Percentiles rank a stretch among this genome's conserved stretches.
Conservation (phyloP, 345 rosid genomes). For the Rhodamnia rubescens region DNA sequence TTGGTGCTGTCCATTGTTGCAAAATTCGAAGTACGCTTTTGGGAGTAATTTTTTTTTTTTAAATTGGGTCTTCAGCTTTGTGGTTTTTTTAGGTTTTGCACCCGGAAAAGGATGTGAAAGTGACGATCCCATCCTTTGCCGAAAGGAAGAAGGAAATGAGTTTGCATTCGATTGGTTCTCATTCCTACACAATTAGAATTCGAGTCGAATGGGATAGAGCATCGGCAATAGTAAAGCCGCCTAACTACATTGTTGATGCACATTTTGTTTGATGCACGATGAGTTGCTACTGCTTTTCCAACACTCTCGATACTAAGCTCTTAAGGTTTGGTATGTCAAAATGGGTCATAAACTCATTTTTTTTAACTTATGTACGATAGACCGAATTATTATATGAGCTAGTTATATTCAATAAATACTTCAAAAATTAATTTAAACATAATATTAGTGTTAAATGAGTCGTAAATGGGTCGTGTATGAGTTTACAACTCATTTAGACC, state of each 20-base stretch:
- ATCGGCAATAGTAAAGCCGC: background rate
- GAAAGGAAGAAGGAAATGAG: background rate
- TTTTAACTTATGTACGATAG: too few species aligned
- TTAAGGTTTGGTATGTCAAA: too few species aligned
- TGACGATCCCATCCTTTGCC: background rate
- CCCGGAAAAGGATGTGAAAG: background rate
- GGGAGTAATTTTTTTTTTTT: background rate
- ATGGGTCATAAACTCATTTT: too few species aligned
- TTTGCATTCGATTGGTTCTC: background rate
- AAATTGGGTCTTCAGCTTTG: background rate
- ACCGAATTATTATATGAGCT: too few species aligned
- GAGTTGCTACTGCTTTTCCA: background rate
- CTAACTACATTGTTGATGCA: background rate
- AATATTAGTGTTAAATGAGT: too few species aligned
- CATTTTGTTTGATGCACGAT: background rate
- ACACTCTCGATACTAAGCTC: background rate
- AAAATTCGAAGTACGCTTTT: background rate
- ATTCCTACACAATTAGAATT: background rate
- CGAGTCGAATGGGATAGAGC: background rate
- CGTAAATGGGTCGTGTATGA: too few species aligned
- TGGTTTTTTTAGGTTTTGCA: background rate
- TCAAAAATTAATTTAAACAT: too few species aligned
- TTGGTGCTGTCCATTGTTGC: background rate
- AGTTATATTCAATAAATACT: too few species aligned
- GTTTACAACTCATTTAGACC: too few species aligned